Evolutionary conservation across 331 rosid genomes (phyloP).

Genomic region (Cydonia oblonga): DNA sequence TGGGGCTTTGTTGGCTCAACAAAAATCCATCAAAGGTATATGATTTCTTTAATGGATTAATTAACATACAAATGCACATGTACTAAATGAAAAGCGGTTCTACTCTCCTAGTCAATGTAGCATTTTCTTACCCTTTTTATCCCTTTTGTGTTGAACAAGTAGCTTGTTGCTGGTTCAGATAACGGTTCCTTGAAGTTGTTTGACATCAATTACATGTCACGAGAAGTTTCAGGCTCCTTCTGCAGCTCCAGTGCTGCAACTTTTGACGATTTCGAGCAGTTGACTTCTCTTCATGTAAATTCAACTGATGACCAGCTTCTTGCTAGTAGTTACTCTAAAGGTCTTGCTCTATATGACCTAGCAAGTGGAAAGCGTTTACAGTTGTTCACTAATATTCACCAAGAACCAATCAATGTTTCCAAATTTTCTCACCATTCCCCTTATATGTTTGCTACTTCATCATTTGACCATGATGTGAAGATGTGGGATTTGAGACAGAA

Average conservation of each 20-base stretch:
- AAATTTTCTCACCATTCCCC: conserved; percentile 15
- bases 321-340: neutral
- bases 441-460: conserved; percentile 10
- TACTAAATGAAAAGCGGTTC: neutral
- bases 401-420: conserved; percentile 14
- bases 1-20: conserved; percentile 27
- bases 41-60: neutral
- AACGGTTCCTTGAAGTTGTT: conserved; percentile 13
- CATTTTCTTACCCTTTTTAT: neutral
- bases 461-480: conserved; percentile 16
- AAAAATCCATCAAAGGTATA: conserved; percentile 17
- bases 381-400: conserved; percentile 9
- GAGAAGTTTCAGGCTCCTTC: neutral
- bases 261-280: neutral
- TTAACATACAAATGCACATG: neutral
- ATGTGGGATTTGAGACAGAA: conserved; percentile 23
- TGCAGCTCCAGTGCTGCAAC: neutral
- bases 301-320: conserved; percentile 7
- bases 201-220: neutral
- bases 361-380: conserved; percentile 8
- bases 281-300: conserved; percentile 16
- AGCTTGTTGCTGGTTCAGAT: conserved; percentile 20
- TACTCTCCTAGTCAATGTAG: neutral
- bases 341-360: conserved; percentile 13
- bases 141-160: neutral